Base-by-base conservation (phyloP, 108 stramenopile genomes). In the Chaetoceros tenuissimus region DNA sequence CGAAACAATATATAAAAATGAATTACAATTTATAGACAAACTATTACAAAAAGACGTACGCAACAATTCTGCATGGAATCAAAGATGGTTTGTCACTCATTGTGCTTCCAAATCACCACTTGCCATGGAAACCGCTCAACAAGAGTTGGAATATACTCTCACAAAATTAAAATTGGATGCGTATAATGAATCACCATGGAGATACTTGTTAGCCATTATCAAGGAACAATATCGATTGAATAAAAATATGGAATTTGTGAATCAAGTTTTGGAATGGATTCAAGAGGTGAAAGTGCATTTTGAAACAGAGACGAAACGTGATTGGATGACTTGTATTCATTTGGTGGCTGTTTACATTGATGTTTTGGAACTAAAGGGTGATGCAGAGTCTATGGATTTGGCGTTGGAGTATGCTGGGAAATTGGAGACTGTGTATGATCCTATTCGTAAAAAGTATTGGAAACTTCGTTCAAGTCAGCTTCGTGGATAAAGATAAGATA, bases 41-140 rank as follows among this genome's bases (percentile, higher is more conserved):
- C 61, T 92, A 44, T 73, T 97, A 34, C 48, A 61, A 18, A 48
- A 63, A 23, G 98, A 99, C 59, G 67, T 83, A n/a, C 74, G 95
- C 24, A 99, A 99, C 69, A 99, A 99, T 67, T 89, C 86, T 20
- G 98, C 94, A 5, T 99, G 98, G 98, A 97, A 96, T 75, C 93
- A 98, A 53, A 77, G 96, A 16, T 98, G 96, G 94, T 95, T 96
- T 70, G 92, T 85, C n/a, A 49, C 69, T 5, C 90, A 95, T 58
- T 54, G 66, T 45, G 75, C 78, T 26, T 40, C 10, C 31, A 63
- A 27, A 58, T 64, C 49, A 29, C 18, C 48, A 27, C 20, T 53
- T 51, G 17, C 64, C 3, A 24, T 74, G 0, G 77, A 74, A 17
- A 45, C 54, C 30, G 72, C 82, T 20, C 23, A 51, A 20, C 53